Percentiles rank a stretch among this genome's conserved stretches.
phyloP scores from a whole-genome alignment of 1,284 basidiomycete genomes.

The Sanghuangporus baumii region DNA sequence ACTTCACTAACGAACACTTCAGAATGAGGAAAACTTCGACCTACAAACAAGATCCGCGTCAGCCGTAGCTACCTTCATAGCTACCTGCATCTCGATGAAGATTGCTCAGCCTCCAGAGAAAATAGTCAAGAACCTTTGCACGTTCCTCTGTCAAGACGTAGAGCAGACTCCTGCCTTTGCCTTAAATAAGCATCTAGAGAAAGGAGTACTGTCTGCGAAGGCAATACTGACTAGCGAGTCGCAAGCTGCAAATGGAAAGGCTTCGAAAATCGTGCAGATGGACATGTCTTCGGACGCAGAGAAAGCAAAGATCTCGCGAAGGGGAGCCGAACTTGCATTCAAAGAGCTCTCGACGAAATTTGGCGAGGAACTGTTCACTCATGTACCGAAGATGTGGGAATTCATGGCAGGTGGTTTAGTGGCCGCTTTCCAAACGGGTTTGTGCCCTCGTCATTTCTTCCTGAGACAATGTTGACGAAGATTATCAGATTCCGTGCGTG shows the following conservation, averaged over 20 bases:
- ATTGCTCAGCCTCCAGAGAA: conserved; percentile 74
- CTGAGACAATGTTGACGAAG: conserved; percentile 30
- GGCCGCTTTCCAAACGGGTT: conserved; percentile 63
- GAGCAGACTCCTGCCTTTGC: conserved; percentile 88
- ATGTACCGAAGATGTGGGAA: conserved; percentile 91
- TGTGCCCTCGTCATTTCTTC: conserved; percentile 20
- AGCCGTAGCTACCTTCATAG: conserved; percentile 84
- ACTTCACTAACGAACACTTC: conserved; percentile 4
- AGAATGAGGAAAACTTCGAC: conserved; percentile 89
- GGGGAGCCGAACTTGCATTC: conserved; percentile 87
- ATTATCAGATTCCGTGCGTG: conserved; percentile 43
- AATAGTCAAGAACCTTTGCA: conserved; percentile 96
- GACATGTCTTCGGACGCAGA: conserved; percentile 42
- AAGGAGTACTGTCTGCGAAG: conserved; percentile 79
- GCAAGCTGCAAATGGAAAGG: conserved; percentile 38
- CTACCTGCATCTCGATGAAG: conserved; percentile 72
- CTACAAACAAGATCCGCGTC: conserved; percentile 88
- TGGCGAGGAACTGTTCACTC: conserved; percentile 65
- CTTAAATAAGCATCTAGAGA: conserved; percentile 48
- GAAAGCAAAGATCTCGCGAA: conserved; percentile 57
- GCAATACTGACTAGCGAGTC: conserved; percentile 28
- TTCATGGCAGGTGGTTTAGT: conserved; percentile 81
- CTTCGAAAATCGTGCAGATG: conserved; percentile 36
- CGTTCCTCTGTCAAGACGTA: conserved; percentile 92
- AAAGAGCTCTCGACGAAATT: conserved; percentile 76